A percentile compares a stretch with the other conserved stretches of the same genome.
These are phyloP conservation scores for Stemphylium vesicarium DNA, from an alignment of 2,329 filamentous ascomycete genomes.

Conservation along the genomic window DNA sequence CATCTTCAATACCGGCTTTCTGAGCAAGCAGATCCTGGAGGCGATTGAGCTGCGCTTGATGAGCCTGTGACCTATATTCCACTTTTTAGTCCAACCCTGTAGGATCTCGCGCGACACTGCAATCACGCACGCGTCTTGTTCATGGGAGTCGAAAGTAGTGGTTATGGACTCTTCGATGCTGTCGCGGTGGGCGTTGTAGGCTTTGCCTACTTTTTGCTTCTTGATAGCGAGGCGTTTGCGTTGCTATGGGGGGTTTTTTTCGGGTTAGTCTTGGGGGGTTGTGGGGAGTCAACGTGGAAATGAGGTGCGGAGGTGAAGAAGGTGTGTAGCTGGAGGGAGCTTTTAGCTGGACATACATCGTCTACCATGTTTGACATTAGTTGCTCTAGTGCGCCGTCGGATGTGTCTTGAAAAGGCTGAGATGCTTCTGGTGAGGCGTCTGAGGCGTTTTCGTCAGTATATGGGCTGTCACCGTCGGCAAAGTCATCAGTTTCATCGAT, in stretches of 20 bases:
- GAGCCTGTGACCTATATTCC: slow-evolving; percentile 22
- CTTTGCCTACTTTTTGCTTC: slow-evolving; percentile 27
- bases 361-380: slow-evolving; percentile 31
- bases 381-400: slow-evolving; percentile 15
- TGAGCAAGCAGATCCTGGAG: slow-evolving; percentile 30
- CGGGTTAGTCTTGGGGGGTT: not conserved
- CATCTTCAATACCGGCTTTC: slow-evolving; percentile 35
- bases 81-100: too few relatives aligned
- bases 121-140: slow-evolving; percentile 36
- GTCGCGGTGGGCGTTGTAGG: slow-evolving; percentile 21
- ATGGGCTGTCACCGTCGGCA: slow-evolving; percentile 7
- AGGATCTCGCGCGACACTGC: too few relatives aligned
- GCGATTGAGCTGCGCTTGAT: slow-evolving; percentile 31
- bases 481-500: slow-evolving; percentile 12
- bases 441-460: slow-evolving; percentile 7
- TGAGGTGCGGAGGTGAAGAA: not conserved
- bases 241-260: slow-evolving; percentile 30
- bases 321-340: not conserved
- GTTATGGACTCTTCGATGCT: slow-evolving; percentile 26
- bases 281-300: not conserved
- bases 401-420: not conserved
- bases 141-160: slow-evolving; percentile 32
- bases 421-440: slow-evolving; percentile 11
- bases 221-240: slow-evolving; percentile 31
- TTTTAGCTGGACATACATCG: slow-evolving; percentile 25